A percentile compares a stretch with the other conserved stretches of the same genome.
These are phyloP conservation scores for Diaporthe vexans DNA, from an alignment of 2,329 filamentous ascomycete genomes.

Conservation along the genomic window DNA sequence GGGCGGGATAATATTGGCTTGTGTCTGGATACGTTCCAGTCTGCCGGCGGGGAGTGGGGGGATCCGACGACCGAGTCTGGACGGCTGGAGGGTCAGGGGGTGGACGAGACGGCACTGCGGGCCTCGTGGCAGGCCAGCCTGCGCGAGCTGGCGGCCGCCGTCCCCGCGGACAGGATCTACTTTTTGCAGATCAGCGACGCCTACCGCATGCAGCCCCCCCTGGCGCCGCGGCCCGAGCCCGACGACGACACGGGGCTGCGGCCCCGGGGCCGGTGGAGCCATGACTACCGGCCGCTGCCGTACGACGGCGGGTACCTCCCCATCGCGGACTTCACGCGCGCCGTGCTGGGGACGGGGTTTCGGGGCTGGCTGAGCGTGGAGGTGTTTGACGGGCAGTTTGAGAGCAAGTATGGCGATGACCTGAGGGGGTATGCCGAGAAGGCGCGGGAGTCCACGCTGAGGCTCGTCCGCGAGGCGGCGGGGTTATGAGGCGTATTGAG, in stretches of 20 bases:
- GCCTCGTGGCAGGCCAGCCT: slow-evolving; percentile 67
- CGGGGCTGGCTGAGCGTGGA: slow-evolving; percentile 49
- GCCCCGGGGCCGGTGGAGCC: slow-evolving; percentile 78
- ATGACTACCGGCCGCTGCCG: slow-evolving; percentile 77
- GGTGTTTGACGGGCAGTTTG: slow-evolving; percentile 51
- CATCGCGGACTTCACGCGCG: slow-evolving; percentile 73
- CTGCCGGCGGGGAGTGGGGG: slow-evolving; percentile 78
- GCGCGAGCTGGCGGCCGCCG: slow-evolving; percentile 65
- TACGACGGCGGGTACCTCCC: slow-evolving; percentile 80
- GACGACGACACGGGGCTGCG: slow-evolving; percentile 66
- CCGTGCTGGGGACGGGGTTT: slow-evolving; percentile 75
- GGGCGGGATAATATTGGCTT: slow-evolving; percentile 77
- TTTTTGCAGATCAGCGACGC: slow-evolving; percentile 82
- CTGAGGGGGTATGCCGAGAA: slow-evolving; percentile 47
- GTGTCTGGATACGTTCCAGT: slow-evolving; percentile 85
- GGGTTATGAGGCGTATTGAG: slow-evolving; percentile 1
- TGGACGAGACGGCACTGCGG: slow-evolving; percentile 59
- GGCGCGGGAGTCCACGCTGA: slow-evolving; percentile 40
- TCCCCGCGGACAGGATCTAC: slow-evolving; percentile 80
- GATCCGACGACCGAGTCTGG: slow-evolving; percentile 77
- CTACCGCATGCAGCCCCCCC: slow-evolving; percentile 71
- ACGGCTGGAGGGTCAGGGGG: slow-evolving; percentile 58
- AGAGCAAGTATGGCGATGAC: slow-evolving; percentile 50
- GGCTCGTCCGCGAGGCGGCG: slow-evolving; percentile 34
- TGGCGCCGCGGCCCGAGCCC: slow-evolving; percentile 58